Evolutionary conservation across 768 basidiomycete species (phyloP), one percentile per base, ranked within the genome.

Genomic region (Hericium alpestre): DNA sequence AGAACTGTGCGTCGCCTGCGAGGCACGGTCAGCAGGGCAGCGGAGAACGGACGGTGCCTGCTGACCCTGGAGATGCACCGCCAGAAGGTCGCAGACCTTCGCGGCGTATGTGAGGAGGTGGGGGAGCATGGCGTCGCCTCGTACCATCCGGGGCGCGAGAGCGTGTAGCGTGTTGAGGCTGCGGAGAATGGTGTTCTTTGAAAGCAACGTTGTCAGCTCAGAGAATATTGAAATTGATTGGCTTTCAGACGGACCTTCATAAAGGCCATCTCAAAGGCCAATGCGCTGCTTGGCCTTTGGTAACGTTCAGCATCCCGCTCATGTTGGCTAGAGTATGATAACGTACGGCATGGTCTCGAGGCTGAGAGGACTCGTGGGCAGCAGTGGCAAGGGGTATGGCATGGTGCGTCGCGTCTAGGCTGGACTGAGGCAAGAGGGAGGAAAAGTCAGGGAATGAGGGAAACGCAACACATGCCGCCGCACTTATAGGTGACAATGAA

Each of bases 361-460:
- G 38, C 38, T 37, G 12, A 37, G 22, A 27, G 25, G 13, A 18
- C 38, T 51, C 15, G 37, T 38, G 12, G 20, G 56, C 38, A 46
- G 41, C 12, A 59, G 20, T 15, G 51, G 25, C n/a, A 54, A 38
- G 2, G 59, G 53, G 12, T 56, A 53, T 18, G 52, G 52, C 52
- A 53, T 53, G 11, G 20, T 27, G 43, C 6, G 20, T 46, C 12
- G 43, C 20, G 11, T 32, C 27, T 3, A 9, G 27, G 27, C 27
- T 6, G 8, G 27, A 6, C 27, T 32, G 27, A 32, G 27, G 27
- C 27, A 32, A 32, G 27, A 32, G 4, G 6, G 8, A 32, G 27
- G 8, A 1, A 5, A 32, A 2, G 27, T 32, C 27, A 4, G 23
- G 27, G 27, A 32, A 3, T 32, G 27, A 32, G 27, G 27, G 27